Evolutionary conservation across 2,329 filamentous ascomycete genomes (phyloP).

Genomic region (Diaporthe helianthi): DNA sequence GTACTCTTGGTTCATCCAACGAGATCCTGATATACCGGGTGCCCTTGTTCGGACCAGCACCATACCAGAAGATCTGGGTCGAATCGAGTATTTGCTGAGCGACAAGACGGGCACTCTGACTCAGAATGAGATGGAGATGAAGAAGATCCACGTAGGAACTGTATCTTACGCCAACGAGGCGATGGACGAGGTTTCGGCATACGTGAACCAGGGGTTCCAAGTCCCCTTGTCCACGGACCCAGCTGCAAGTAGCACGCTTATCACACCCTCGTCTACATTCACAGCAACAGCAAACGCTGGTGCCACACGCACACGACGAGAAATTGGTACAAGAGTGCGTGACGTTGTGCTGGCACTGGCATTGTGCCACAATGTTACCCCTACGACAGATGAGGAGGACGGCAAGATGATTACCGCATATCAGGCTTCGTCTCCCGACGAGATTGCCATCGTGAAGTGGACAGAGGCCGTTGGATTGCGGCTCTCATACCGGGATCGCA

Average conservation of each 20-base stretch:
- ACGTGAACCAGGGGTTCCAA: conserved; percentile 84
- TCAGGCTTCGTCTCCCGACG: conserved; percentile 95
- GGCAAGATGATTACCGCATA: conserved; percentile 83
- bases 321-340: conserved; percentile 91
- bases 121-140: conserved; percentile 98
- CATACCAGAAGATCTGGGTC: conserved; percentile 93
- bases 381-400: conserved; percentile 83
- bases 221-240: conserved; percentile 54
- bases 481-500: conserved; percentile 84
- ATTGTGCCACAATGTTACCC: conserved; percentile 96
- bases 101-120: conserved; percentile 99
- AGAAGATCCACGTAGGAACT: conserved; percentile 97
- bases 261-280: conserved; percentile 78
- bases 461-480: conserved; percentile 91
- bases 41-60: conserved; percentile 96
- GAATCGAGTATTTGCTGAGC: conserved; percentile 94
- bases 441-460: conserved; percentile 97
- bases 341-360: conserved; percentile 93
- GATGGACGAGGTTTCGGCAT: conserved; percentile 94
- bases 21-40: conserved; percentile 86
- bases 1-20: conserved; percentile 94
- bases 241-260: conserved; percentile 58
- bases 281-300: conserved; percentile 65
- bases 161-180: conserved; percentile 98
- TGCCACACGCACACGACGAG: conserved; percentile 84